Percentiles rank a stretch among this genome's conserved stretches.
These are phyloP conservation scores for Pelagophyceae sp. DNA, from an alignment of 352 stramenopile species.

Conservation along the genomic window DNA sequence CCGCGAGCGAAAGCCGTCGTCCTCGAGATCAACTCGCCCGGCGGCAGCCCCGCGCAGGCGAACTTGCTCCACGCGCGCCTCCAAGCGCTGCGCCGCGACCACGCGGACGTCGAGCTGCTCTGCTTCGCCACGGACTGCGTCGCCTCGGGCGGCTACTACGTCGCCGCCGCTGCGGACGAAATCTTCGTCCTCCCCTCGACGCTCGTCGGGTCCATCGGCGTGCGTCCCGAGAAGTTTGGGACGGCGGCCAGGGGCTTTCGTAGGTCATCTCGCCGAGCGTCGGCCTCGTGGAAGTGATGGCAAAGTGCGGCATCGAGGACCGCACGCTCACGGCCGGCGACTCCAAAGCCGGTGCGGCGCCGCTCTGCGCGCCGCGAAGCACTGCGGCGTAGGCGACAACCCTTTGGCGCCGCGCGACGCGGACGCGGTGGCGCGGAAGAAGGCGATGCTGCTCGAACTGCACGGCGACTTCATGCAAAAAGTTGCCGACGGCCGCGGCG, in stretches of 20 bases:
- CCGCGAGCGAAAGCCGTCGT: slow-evolving; percentile 21
- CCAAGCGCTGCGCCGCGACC: slow-evolving; percentile 22
- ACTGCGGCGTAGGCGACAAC: not conserved
- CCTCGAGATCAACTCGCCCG: slow-evolving; percentile 29
- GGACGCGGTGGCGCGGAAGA: not conserved
- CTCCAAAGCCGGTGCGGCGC: no score
- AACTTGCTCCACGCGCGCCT: slow-evolving; percentile 21
- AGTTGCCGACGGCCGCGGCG: not conserved
- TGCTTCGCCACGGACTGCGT: slow-evolving; percentile 1
- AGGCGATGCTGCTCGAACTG: not conserved
- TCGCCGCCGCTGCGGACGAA: slow-evolving; percentile 12
- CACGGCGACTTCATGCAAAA: slow-evolving; percentile 10
- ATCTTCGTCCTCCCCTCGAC: slow-evolving; percentile 7
- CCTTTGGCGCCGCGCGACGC: not conserved
- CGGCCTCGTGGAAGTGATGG: slow-evolving; percentile 9
- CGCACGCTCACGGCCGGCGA: not conserved
- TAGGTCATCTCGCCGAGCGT: slow-evolving; percentile 8
- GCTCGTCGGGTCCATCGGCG: slow-evolving; percentile 13
- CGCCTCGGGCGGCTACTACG: slow-evolving; percentile 16
- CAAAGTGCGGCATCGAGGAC: slow-evolving; percentile 14
- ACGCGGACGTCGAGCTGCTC: not conserved
- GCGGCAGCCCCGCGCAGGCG: slow-evolving; percentile 26
- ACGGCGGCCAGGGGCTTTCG: no score
- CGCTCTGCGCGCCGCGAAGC: no score
- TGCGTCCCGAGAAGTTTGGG: no score